Evolutionary conservation across 768 basidiomycete genomes (phyloP), one percentile per base, ranked within the genome.

Genomic region (Mycena albidolilacea): DNA sequence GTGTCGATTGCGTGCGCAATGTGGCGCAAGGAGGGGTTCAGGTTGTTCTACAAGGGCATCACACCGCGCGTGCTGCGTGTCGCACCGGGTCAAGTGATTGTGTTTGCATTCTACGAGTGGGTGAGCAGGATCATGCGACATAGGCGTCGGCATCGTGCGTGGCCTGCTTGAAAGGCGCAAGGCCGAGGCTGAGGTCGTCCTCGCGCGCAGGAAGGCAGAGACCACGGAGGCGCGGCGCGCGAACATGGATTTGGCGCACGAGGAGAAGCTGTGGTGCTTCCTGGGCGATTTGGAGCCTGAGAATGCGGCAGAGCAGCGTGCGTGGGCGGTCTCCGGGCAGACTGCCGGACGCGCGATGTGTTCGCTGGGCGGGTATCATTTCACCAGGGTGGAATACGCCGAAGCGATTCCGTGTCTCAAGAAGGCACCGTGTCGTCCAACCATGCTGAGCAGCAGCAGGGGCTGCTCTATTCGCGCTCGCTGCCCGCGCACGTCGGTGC

Each of bases 31-130:
- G 98, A 99, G 83, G 98, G 98, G 7, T 85, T 93, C 19, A 83
- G 83, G 55, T 96, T 97, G 65, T 99, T 99, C 84, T 99, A 99
- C 86, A 98, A 98, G 85, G 98, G 98, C 21, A 98, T 99, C 80
- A 98, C 97, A 0, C 98, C 98, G 44, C 89, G 98, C 23, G 97
- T 99, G 46, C 85, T 98, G 78, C 91, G 98, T 66, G 98, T 99
- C 57, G 98, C 98, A 2, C 98, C 98, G 9, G 98, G 97, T 1
- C 95, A 96, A 81, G 97, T 97, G 2, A 95, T 99, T 76, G 97
- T 98, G 44, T 99, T 99, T 79, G 95, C 97, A 12, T 97, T 99
- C 35, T 98, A 98, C 78, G 97, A 99, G 84, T 87, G 93, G 62
- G 93, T 98, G 73, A 91, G 93, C 81, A 83, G 79, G 77, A 68